phyloP scores from a whole-genome alignment of 2,329 filamentous ascomycete genomes.

The Talaromyces sp. region DNA sequence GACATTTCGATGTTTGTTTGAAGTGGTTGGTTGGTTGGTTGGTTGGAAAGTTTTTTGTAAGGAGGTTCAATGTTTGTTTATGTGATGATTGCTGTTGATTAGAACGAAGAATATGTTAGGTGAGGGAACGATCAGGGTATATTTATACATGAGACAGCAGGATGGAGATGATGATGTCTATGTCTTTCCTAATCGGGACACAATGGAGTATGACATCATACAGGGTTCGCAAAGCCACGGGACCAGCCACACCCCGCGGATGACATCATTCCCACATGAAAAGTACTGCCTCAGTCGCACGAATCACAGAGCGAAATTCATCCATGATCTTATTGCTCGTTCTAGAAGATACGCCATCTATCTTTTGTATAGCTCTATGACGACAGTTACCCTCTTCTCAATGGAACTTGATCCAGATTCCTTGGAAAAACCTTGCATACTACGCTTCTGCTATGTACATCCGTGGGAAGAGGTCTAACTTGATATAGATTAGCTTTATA shows the following conservation, averaged over 20 bases:
- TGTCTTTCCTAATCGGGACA: neutral
- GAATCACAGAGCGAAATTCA: neutral
- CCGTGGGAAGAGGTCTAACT: neutral
- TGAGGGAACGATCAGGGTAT: neutral
- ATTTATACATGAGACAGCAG: neutral
- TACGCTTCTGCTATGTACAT: neutral
- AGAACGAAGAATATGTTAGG: too few relatives aligned
- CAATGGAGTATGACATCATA: conserved; percentile 10
- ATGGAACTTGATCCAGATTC: neutral
- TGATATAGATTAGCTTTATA: neutral
- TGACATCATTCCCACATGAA: neutral
- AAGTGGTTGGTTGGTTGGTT: neutral
- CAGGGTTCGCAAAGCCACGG: neutral
- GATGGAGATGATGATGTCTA: neutral
- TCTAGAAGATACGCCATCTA: neutral
- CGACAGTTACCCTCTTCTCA: neutral
- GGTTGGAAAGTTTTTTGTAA: neutral
- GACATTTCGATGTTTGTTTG: conserved; percentile 24
- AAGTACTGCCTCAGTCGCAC: neutral
- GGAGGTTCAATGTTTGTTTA: neutral
- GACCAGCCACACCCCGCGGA: neutral
- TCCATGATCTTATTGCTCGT: neutral
- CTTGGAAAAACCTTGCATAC: neutral
- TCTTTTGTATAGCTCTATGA: neutral
- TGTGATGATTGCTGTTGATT: neutral